Percentiles rank a stretch among this genome's conserved stretches.
These are phyloP conservation scores for Cicer yamashitae DNA, from an alignment of 306 rosid species.

Conservation along the genomic window DNA sequence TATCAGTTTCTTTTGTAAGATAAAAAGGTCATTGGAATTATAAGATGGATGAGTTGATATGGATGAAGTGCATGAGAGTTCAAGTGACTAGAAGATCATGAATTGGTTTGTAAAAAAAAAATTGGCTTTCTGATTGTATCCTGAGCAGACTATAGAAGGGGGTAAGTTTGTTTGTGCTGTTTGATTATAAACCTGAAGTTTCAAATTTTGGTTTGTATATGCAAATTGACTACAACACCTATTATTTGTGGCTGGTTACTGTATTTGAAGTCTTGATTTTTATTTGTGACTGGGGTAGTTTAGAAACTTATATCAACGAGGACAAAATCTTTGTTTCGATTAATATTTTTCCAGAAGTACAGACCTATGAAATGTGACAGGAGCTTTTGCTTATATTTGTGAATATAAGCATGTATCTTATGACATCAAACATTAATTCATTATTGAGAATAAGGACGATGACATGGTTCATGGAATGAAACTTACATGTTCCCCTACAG, in stretches of 20 bases:
- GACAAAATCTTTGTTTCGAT: background rate
- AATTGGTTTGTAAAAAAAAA: too few species aligned
- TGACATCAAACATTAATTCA: background rate
- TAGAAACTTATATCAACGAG: background rate
- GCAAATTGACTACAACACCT: background rate
- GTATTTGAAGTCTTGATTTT: conserved; percentile 4
- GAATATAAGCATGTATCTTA: background rate
- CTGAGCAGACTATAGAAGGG: background rate
- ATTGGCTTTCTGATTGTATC: conserved; percentile 9
- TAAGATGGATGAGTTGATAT: too few species aligned
- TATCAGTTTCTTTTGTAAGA: too few species aligned
- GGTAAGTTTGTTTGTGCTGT: background rate
- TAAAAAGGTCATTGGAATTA: too few species aligned
- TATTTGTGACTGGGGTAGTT: background rate
- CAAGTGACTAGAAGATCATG: too few species aligned
- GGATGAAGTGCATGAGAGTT: too few species aligned
- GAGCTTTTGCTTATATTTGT: conserved; percentile 13
- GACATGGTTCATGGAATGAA: conserved; percentile 16
- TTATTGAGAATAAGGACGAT: background rate
- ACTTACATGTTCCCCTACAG: too few species aligned
- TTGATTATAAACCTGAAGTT: too few species aligned
- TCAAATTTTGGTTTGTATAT: conserved; percentile 12
- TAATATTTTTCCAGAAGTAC: background rate
- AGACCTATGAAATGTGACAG: background rate
- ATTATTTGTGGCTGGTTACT: conserved; percentile 18